Evolutionary conservation across 2,329 filamentous ascomycete species (phyloP), one percentile per base, ranked within the genome.

Genomic region (Fusarium protoensiforme): DNA sequence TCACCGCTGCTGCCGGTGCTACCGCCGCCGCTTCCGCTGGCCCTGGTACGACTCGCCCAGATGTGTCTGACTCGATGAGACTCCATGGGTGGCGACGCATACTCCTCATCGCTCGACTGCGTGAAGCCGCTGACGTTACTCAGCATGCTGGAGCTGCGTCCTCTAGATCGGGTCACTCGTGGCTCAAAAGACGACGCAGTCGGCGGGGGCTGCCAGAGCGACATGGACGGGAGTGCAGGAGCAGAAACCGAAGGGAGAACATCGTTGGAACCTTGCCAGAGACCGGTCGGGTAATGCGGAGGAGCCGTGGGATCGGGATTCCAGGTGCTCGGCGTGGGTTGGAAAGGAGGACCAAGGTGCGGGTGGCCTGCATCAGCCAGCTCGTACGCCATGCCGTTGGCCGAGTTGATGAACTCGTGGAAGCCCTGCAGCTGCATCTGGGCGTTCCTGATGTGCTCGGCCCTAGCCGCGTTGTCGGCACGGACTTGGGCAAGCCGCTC

Each of bases 41-140:
- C 72, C 36, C 72, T 75, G 59, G 79, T 74, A 56, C 73, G 69
- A 68, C 74, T 77, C 51, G 73, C 73, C 76, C 76, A 78, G 59
- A 78, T 75, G 59, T 77, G 67, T 59, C 59, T 67, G 46, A 74
- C 64, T 22, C 66, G 70, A 29, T 73, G 59, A 36, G 69, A 58
- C 18, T 76, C 70, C 63, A 77, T 72, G 9, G 77, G 66, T 16
- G 77, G 77, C 13, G 79, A 80, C 33, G 68, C 71, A n/a, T 77
- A 68, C 24, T 88, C 88, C 51, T 87, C 88, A 56, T 84, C 85
- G 74, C 87, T 91, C 18, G 87, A 89, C 81, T 92, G 89, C 9
- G 90, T 92, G 75, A 92, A 91, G 22, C 90, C 90, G n/a, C 89
- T 91, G 4, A 92, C 84, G 75, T 91, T 88, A 76, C 90, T 92